Evolutionary conservation across 768 basidiomycete species (phyloP), one percentile per base, ranked within the genome.

Genomic region (Trametes elegans): DNA sequence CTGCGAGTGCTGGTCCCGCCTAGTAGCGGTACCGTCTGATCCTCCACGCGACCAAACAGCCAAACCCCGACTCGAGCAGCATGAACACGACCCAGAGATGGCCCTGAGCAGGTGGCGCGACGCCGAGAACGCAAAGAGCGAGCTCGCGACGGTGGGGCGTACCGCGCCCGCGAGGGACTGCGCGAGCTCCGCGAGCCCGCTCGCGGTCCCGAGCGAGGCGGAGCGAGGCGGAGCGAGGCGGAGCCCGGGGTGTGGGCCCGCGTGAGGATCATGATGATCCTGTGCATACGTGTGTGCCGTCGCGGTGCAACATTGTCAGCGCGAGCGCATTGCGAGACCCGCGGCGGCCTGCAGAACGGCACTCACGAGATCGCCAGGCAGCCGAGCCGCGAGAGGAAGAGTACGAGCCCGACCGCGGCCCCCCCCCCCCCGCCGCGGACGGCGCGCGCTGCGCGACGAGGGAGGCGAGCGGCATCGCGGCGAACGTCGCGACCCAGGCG

Each of bases 341-440:
- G 31, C 31, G 31, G 7, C 31, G 31, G 7, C 13, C 31, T n/a
- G 16, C 53, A 27, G 26, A 19, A 24, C 38, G 18, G 10, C 14
- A 76, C 83, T 53, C 49, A 84, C 83, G 80, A 77, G 63, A 76
- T 85, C 3, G 79, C 77, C 11, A 85, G 69, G 31, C 70, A 72
- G 2, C 72, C 79, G 3, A 79, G 45, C 42, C 81, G 73, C 11
- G 76, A 75, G 21, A 79, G 53, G 16, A 71, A 66, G 18, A 87
- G 71, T 7, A 77, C 66, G 16, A 79, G 27, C 5, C 69, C 71
- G 35, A 87, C 75, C 2, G 76, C 79, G 13, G 67, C 57, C 83
- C 84, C 86, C 35, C 85, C 66, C n/a, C 68, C 39, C n/a, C 51
- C 5, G 67, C 73, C 8, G 58, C 63, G 28, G 50, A 53, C 34